Evolutionary conservation across 495 filamentous ascomycete genomes (phyloP), one percentile per base, ranked within the genome.

Genomic region (Trichoderma erinaceum): DNA sequence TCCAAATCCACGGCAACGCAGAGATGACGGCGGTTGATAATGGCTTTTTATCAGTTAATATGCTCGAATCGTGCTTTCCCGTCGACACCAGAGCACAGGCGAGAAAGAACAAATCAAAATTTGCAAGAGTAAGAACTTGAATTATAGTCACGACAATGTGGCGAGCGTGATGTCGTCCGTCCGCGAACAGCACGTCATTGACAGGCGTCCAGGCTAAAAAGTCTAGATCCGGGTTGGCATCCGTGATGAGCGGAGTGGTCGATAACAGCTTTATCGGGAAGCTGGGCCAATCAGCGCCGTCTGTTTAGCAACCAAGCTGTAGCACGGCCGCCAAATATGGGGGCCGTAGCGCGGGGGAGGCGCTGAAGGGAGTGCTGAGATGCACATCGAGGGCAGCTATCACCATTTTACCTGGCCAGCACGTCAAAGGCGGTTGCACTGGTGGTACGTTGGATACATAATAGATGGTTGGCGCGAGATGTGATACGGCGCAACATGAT

Each of bases 281-380:
- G 23, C 23, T 32, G 56, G 27, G 25, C 56, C 56, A 61, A 61
- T 61, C 56, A 32, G 56, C 56, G 56, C 8, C 35, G 21, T 35
- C 12, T 61, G 67, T 35, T 68, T 68, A 63, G 67, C 38, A 44
- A 29, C 38, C 21, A 18, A n/a, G 18, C 18, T n/a, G 44, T 18
- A 52, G 18, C 15, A n/a, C 48, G 48, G 48, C 18, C 18, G 48
- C 48, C 48, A 52, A 61, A 32, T 61, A 32, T 61, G 56, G 56
- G 56, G 56, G 11, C 56, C 23, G 56, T 61, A 61, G 27, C 27
- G 56, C 56, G 25, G 56, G 56, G 56, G 56, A 61, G 27, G 48
- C 56, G 11, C 27, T 61, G 56, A 61, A 61, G 25, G 25, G 27
- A 15, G 13, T n/a, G 27, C 27, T 61, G 48, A 16, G 43, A 46